Evolutionary conservation across 1,284 basidiomycete genomes (phyloP).

Genomic region (Amanita bisporigera): DNA sequence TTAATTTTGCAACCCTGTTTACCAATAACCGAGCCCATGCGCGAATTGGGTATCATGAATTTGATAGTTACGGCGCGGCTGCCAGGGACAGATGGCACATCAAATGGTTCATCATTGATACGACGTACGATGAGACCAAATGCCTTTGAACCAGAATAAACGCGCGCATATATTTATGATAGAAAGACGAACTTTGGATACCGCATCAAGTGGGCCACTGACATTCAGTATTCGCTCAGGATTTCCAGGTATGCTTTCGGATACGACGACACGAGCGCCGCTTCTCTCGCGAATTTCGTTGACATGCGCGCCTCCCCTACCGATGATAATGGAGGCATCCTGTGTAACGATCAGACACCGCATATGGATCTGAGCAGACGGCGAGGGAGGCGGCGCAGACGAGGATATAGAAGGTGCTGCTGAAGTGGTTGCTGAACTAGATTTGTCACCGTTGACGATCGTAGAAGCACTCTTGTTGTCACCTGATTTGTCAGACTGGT

Average conservation of each 20-base stretch:
- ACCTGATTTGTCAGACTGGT: constrained; percentile 47
- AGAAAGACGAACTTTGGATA: constrained; percentile 80
- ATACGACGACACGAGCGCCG: constrained; percentile 93
- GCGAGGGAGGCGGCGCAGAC: constrained; percentile 49
- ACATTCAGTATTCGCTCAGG: constrained; percentile 98
- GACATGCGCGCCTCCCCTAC: constrained; percentile 94
- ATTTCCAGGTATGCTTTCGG: constrained; percentile 96
- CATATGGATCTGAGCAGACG: constrained; percentile 88
- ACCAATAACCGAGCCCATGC: constrained; percentile 99
- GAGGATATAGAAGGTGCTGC: constrained; percentile 56
- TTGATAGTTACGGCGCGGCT: constrained; percentile 99
- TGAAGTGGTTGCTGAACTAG: constrained; percentile 46
- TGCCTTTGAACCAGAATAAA: constrained; percentile 61
- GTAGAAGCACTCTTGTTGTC: constrained; percentile 39
- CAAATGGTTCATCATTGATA: constrained; percentile 99
- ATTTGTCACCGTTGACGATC: constrained; percentile 34
- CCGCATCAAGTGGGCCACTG: constrained; percentile 96
- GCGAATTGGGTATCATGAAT: constrained; percentile 99
- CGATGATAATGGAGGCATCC: constrained; percentile 99
- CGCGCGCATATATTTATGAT: constrained; percentile 12
- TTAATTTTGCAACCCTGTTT: constrained; percentile 99
- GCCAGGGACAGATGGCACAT: constrained; percentile 96
- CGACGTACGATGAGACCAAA: constrained; percentile 98
- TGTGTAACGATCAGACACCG: constrained; percentile 98
- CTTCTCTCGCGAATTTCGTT: constrained; percentile 99